Conservation (phyloP, 2,329 filamentous ascomycete genomes). For the Phialophora macrospora region DNA sequence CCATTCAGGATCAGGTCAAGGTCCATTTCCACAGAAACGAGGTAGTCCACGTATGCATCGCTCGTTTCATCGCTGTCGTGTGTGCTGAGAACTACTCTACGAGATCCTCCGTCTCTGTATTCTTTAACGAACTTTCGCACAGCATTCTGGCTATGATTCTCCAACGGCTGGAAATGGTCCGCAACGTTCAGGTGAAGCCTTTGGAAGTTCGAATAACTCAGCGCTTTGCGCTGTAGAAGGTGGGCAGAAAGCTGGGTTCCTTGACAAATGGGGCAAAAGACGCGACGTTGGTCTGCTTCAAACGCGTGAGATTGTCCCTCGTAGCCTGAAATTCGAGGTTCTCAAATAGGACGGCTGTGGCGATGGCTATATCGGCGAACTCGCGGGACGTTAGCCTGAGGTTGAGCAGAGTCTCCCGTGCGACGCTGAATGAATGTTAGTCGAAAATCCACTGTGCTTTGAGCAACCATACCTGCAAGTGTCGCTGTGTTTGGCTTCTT, state of each 20-base stretch:
- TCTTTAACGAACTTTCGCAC: neutral
- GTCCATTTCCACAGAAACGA: neutral
- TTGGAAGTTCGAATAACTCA: neutral
- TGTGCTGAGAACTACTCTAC: neutral
- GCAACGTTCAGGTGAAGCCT: neutral
- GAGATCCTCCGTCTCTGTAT: neutral
- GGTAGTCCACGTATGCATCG: neutral
- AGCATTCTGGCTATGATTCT: neutral
- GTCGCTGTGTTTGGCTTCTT: neutral
- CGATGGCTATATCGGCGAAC: slow-evolving; percentile 12
- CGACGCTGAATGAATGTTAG: neutral
- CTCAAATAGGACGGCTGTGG: slow-evolving; percentile 12
- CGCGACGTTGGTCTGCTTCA: neutral
- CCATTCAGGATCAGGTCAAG: neutral
- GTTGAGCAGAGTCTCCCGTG: slow-evolving; percentile 6
- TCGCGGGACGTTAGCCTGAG: slow-evolving; percentile 14
- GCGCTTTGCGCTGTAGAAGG: neutral
- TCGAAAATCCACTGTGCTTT: neutral
- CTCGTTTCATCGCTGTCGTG: neutral
- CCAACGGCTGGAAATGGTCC: neutral
- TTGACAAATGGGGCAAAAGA: slow-evolving; percentile 9
- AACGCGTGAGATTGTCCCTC: neutral
- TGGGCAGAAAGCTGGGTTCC: neutral
- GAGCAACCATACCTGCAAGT: neutral
- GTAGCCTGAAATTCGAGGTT: slow-evolving; percentile 9